Conservation (phyloP, 2,329 filamentous ascomycete species). For the Helminthosporium solani region DNA sequence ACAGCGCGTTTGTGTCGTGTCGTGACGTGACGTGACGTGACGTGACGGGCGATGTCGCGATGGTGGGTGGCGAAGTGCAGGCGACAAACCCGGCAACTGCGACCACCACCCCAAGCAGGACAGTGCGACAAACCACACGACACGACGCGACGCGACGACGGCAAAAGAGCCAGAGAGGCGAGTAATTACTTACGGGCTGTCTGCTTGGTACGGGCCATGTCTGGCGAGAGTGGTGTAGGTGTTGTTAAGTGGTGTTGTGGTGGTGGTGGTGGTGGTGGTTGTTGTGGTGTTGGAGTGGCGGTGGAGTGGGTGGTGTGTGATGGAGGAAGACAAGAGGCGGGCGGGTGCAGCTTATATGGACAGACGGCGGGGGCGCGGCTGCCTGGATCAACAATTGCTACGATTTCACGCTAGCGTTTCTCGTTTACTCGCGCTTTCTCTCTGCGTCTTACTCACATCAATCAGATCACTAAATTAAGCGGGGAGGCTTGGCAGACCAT, state of each 20-base stretch:
- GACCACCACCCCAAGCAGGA: no score
- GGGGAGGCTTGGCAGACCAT: slow-evolving; percentile 20
- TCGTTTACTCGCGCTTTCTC: slow-evolving; percentile 3
- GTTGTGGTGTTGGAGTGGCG: slow-evolving; percentile 25
- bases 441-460: slow-evolving; percentile 19
- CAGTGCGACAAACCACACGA: no score
- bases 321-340: slow-evolving; percentile 38
- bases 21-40: slow-evolving; percentile 20
- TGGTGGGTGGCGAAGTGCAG: slow-evolving; percentile 11
- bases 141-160: slow-evolving; percentile 7
- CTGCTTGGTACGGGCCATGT: slow-evolving; percentile 58
- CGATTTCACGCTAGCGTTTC: slow-evolving; percentile 23
- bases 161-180: slow-evolving; percentile 15
- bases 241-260: no score
- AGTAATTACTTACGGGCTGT: slow-evolving; percentile 56
- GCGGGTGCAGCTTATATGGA: slow-evolving; percentile 43
- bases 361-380: slow-evolving; percentile 33
- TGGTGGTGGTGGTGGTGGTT: slow-evolving; percentile 17
- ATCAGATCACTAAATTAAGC: slow-evolving; percentile 30
- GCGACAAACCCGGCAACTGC: slow-evolving; percentile 12
- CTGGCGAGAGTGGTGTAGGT: slow-evolving; percentile 25
- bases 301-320: slow-evolving; percentile 35
- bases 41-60: slow-evolving; percentile 6
- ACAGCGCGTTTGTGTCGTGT: no score
- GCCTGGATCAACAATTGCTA: slow-evolving; percentile 32